Evolutionary conservation across 2,329 filamentous ascomycete species (phyloP).

Genomic region (Venturia aucupariae): DNA sequence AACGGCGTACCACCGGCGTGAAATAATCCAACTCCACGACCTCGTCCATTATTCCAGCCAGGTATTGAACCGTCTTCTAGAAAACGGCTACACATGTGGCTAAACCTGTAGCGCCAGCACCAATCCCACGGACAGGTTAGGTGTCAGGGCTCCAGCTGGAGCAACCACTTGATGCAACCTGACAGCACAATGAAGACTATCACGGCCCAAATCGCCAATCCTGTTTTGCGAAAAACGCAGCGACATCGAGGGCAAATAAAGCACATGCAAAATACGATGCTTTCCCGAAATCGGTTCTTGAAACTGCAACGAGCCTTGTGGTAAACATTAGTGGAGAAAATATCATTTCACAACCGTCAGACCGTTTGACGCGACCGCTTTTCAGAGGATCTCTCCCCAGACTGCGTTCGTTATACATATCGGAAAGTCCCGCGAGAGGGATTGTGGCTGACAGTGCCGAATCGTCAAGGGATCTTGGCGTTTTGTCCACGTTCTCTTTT

Average conservation of each 20-base stretch:
- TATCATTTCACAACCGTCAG: neutral
- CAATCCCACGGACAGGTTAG: neutral
- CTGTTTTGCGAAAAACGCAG: neutral
- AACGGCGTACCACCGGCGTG: neutral
- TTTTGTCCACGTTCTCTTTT: neutral
- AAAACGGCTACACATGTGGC: neutral
- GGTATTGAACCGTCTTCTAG: neutral
- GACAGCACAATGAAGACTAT: neutral
- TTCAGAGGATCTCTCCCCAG: neutral
- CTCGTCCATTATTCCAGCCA: neutral
- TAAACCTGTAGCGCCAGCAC: neutral
- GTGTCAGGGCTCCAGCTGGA: neutral
- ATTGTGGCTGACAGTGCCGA: neutral
- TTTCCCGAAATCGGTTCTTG: neutral
- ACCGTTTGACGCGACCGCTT: neutral
- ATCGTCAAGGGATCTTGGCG: no score
- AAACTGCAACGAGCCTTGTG: neutral
- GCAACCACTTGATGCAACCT: neutral
- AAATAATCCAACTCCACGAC: neutral
- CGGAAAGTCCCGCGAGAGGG: conserved; percentile 1
- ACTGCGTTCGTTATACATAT: neutral
- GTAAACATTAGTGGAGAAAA: neutral
- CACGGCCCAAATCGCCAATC: neutral
- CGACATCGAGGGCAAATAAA: neutral
- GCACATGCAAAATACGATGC: neutral